Evolutionary conservation across 192 early-diverging fungal species (phyloP).

Genomic region (Helicostylum pulchrum): DNA sequence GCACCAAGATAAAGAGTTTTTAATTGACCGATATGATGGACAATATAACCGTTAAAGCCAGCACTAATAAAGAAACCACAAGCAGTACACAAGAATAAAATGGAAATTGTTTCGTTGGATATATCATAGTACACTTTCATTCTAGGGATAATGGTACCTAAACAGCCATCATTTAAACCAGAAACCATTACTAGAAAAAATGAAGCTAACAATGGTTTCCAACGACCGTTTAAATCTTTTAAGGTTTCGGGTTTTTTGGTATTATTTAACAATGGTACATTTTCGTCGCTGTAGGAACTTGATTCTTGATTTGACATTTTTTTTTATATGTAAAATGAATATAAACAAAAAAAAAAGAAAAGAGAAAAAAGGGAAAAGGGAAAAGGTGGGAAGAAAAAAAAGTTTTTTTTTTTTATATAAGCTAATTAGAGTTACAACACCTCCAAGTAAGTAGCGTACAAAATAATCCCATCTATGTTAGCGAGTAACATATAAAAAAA

Average conservation of each 20-base stretch:
- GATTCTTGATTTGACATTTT: too few relatives aligned
- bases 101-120: constrained; percentile 26
- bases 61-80: constrained; percentile 25
- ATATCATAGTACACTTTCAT: constrained; percentile 34
- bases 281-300: too few relatives aligned
- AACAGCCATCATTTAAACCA: constrained; percentile 27
- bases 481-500: too few relatives aligned
- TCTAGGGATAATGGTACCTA: constrained; percentile 31
- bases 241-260: constrained; percentile 1
- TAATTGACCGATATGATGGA: constrained; percentile 20
- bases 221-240: constrained; percentile 3
- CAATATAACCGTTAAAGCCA: constrained; percentile 26
- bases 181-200: constrained; percentile 16
- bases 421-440: too few relatives aligned
- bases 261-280: too few relatives aligned
- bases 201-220: constrained; percentile 9
- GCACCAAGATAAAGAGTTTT: constrained; percentile 16
- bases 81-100: constrained; percentile 29
- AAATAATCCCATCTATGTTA: too few relatives aligned
- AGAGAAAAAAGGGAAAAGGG: too few relatives aligned
- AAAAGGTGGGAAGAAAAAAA: too few relatives aligned
- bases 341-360: too few relatives aligned
- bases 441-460: too few relatives aligned
- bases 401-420: too few relatives aligned
- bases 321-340: too few relatives aligned